These are phyloP conservation scores for Ammopiptanthus mongolicus DNA, from an alignment of 306 rosid species.

Conservation along the genomic window DNA sequence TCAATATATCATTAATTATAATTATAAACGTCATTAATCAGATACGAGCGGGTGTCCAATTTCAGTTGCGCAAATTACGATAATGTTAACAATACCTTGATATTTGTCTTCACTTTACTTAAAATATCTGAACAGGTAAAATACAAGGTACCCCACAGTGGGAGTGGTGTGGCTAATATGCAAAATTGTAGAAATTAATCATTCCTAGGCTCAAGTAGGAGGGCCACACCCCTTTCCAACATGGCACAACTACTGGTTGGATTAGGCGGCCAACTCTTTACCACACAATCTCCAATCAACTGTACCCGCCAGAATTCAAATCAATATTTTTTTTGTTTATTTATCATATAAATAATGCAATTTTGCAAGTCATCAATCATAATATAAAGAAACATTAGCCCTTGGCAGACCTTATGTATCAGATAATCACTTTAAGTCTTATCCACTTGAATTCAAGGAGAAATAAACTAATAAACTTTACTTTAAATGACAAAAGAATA, in stretches of 20 bases:
- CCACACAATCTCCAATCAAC: conserved; percentile 28
- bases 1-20: no score
- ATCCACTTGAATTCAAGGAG: conserved; percentile 34
- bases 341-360: neutral
- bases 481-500: neutral
- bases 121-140: neutral
- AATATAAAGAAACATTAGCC: conserved; percentile 4
- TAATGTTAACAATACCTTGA: conserved; percentile 1
- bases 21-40: no score
- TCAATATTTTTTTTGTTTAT: neutral
- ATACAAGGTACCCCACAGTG: neutral
- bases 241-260: conserved; percentile 33
- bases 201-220: conserved; percentile 19
- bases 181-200: conserved; percentile 8
- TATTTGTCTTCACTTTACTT: neutral
- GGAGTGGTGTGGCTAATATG: conserved; percentile 25
- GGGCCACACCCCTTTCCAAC: conserved; percentile 18
- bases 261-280: conserved; percentile 66
- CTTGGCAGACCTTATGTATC: neutral
- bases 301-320: conserved; percentile 72
- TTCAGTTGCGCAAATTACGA: no score
- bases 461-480: conserved; percentile 2
- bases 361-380: conserved; percentile 5
- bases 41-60: no score
- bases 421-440: conserved; percentile 29